These are phyloP conservation scores for Entonaema liquescens DNA, from an alignment of 495 filamentous ascomycete species.

Conservation along the genomic window DNA sequence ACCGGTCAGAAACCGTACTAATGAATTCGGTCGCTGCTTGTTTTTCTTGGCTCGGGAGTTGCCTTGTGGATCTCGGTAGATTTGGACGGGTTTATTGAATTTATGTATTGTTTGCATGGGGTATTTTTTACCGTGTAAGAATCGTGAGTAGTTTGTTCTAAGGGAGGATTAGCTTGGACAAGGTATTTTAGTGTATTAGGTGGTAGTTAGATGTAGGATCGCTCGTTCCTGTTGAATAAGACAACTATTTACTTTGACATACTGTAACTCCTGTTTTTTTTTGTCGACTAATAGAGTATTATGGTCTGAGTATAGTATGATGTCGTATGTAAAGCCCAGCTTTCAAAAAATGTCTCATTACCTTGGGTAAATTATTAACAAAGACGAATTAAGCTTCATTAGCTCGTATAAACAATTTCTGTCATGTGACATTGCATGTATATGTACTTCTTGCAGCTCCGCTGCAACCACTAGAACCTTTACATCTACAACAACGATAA, in stretches of 20 bases:
- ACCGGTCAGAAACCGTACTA: conserved; percentile 48
- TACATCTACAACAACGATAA: too few species aligned
- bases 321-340: not conserved
- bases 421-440: too few species aligned
- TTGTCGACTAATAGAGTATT: not conserved
- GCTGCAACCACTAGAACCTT: too few species aligned
- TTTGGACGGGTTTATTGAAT: not conserved
- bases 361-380: too few species aligned
- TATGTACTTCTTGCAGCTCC: too few species aligned
- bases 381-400: conserved; percentile 19
- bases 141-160: not conserved
- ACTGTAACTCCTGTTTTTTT: too few species aligned
- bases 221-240: not conserved
- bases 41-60: not conserved
- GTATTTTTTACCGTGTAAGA: too few species aligned
- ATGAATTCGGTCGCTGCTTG: not conserved
- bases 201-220: not conserved
- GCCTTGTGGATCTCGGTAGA: not conserved
- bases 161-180: not conserved
- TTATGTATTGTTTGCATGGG: not conserved
- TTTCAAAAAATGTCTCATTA: too few species aligned
- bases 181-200: too few species aligned
- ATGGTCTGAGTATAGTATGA: not conserved
- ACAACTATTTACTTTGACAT: not conserved
- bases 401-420: conserved; percentile 9